Base-by-base conservation (phyloP, 306 rosid genomes). In the Malus fusca region DNA sequence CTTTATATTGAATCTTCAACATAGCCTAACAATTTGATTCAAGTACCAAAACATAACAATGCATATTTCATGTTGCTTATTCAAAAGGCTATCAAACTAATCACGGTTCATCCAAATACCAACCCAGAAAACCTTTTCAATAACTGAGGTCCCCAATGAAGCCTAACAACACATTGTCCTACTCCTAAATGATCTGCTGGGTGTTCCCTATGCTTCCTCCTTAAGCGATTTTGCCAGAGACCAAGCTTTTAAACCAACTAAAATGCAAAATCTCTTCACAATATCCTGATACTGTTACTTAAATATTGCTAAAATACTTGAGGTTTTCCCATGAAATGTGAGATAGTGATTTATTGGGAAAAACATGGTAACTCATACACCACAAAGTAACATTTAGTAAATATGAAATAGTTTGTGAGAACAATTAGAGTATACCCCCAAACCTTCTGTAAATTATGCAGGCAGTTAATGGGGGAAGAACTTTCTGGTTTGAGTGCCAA, bases 381-480 rank as follows among this genome's bases (percentile, higher is more conserved):
- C 42, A 48, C 53, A 48, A 4, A 48, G 53, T 48, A 48, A 48
- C 53, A 48, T 48, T 48, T 48, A 4, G 19, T 15, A 48, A 14
- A 48, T 15, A 48, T 48, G 19, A 48, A 48, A 15, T 1, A 15
- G 53, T 48, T 48, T 48, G 8, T 48, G 19, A 14, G 7, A 48
- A 48, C 53, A 17, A 13, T 46, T 46, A 46, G 53, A 46, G 53
- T 46, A 46, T 46, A 46, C 33, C 43, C 22, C 17, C 25, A 7
- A 11, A 48, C 22, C 3, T 21, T 60, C 26, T 55, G 14, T 33
- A 63, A 28, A 68, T 61, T 51, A 66, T 80, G 84, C 89, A 95
- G 99, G 79, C 91, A 89, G 82, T 28, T 95, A 60, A 88, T 83
- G 96, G 99, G 99, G 3, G 84, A 95, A 83, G 90, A 87, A 72